These are phyloP conservation scores for Sedum album DNA, from an alignment of 164 flowering plant species.

Conservation along the genomic window DNA sequence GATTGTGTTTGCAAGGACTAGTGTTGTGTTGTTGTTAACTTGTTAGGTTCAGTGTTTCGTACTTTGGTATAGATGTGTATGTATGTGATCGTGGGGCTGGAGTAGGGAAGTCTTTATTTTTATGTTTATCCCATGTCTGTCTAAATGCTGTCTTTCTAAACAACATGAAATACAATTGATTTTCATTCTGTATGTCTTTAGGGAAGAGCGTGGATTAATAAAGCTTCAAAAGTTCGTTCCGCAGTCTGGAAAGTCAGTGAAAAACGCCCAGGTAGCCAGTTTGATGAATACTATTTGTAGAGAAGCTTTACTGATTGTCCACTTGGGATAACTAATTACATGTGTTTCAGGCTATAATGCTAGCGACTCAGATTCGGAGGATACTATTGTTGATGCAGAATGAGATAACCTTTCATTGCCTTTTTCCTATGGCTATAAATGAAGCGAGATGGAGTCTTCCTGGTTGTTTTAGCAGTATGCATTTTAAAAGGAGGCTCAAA, in stretches of 20 bases:
- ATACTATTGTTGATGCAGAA: conserved; percentile 20
- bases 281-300: not conserved
- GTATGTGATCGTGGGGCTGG: not conserved
- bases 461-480: too few species aligned
- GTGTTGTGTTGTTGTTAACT: not conserved
- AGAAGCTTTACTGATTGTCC: not conserved
- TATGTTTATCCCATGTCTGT: not conserved
- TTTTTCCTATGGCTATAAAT: not conserved
- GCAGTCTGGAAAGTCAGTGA: conserved; percentile 83
- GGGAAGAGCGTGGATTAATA: conserved; percentile 81
- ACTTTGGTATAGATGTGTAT: not conserved
- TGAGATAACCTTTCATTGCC: conserved; percentile 5
- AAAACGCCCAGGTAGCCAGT: conserved; percentile 56
- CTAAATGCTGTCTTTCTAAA: not conserved
- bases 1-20: not conserved
- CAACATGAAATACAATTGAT: not conserved
- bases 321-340: not conserved
- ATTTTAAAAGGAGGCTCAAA: too few species aligned
- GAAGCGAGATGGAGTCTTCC: not conserved
- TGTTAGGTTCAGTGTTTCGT: not conserved
- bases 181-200: conserved; percentile 12
- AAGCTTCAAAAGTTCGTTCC: conserved; percentile 70
- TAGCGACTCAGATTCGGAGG: conserved; percentile 54
- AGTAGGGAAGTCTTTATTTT: not conserved
- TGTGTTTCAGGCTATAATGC: conserved; percentile 36